phyloP scores from a whole-genome alignment of 768 basidiomycete genomes.

The Amanita phalloides region DNA sequence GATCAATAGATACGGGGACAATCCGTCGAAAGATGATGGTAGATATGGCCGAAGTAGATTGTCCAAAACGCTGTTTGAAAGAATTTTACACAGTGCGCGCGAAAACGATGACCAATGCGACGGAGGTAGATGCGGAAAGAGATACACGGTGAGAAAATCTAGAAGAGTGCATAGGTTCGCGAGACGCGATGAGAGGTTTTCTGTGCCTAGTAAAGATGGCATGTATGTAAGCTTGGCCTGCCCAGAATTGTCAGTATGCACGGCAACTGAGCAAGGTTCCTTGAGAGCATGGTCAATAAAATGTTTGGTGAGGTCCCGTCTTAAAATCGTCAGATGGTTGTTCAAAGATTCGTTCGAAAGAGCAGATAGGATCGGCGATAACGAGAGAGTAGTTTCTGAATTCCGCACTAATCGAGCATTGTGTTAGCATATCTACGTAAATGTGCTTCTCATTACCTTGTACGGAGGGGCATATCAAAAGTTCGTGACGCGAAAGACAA shows the following conservation, averaged over 20 bases:
- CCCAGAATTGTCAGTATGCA: conserved; percentile 18
- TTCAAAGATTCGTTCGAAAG: conserved; percentile 44
- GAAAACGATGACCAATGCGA: conserved; percentile 35
- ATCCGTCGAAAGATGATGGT: conserved; percentile 47
- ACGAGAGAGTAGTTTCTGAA: conserved; percentile 36
- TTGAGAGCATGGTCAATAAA: conserved; percentile 51
- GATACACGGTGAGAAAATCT: conserved; percentile 46
- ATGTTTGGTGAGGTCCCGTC: conserved; percentile 50
- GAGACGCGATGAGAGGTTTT: conserved; percentile 31
- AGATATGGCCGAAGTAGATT: conserved; percentile 60
- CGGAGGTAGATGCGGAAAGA: conserved; percentile 47
- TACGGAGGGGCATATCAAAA: conserved; percentile 42
- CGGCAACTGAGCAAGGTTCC: conserved; percentile 35
- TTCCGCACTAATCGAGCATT: conserved; percentile 37
- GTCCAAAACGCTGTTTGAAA: conserved; percentile 51
- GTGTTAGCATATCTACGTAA: not conserved
- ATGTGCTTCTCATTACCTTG: conserved; percentile 20
- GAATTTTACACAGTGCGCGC: conserved; percentile 48
- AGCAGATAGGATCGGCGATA: conserved; percentile 48
- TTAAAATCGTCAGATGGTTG: conserved; percentile 45
- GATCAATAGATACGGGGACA: conserved; percentile 54
- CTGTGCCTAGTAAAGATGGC: conserved; percentile 31
- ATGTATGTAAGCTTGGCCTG: conserved; percentile 33
- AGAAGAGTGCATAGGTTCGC: conserved; percentile 45
- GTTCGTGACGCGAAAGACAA: conserved; percentile 33